Evolutionary conservation across 441 rosid species (phyloP).

Genomic region (Lepidium campestre): DNA sequence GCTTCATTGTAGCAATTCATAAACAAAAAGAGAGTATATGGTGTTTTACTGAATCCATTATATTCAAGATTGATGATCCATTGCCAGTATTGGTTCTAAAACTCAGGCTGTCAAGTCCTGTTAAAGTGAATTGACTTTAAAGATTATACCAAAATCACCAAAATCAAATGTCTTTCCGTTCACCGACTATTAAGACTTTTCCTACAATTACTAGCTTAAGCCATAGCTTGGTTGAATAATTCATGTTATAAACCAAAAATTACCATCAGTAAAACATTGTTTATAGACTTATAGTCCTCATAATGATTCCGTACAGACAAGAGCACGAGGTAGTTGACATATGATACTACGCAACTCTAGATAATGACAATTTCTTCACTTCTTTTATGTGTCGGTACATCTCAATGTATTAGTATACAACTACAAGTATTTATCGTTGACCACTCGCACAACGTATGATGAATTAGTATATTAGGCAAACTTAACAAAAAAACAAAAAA

Average conservation of each 20-base stretch:
- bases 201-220: neutral
- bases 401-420: neutral
- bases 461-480: neutral
- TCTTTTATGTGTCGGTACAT: conserved; percentile 7
- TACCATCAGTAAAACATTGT: neutral
- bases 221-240: neutral
- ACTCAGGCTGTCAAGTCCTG: no score
- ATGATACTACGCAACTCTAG: neutral
- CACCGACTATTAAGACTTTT: no score
- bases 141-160: no score
- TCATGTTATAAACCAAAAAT: neutral
- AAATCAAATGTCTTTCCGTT: no score
- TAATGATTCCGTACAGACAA: conserved; percentile 16
- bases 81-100: no score
- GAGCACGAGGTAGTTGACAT: conserved; percentile 11
- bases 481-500: neutral
- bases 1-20: no score
- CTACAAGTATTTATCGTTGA: neutral
- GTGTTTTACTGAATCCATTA: no score
- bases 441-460: neutral
- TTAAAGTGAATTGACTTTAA: no score
- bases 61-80: no score
- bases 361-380: conserved; percentile 2
- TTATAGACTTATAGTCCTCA: neutral
- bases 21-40: no score